Evolutionary conservation across 2,329 filamentous ascomycete genomes (phyloP), one percentile per base, ranked within the genome.

Genomic region (Phyllosticta citriasiana): DNA sequence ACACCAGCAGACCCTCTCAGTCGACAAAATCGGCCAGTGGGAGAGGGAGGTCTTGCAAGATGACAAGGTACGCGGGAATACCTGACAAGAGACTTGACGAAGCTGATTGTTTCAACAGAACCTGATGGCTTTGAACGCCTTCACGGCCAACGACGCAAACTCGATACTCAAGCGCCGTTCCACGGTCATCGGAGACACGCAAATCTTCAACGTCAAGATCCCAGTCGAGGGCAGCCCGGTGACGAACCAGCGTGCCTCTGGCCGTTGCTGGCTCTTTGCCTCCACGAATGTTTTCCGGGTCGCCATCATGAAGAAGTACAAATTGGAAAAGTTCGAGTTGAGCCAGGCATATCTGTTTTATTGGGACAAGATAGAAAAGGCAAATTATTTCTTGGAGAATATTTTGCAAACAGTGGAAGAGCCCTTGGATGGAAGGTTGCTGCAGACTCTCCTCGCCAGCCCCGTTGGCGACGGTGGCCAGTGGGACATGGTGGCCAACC

Each of bases 301-400:
- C n/a, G 88, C 90, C 0, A 79, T 96, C 55, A 93, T 94, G 87
- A 88, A 89, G 74, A 87, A 87, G 68, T 88, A 95, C 74, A 84
- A 85, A 65, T 82, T 96, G 22, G 82, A 86, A 55, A 79, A 82
- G 59, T 95, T 96, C 68, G 89, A 96, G 78, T 80, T 96, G n/a
- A 91, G 87, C 30, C 91, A 96, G 74, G 81, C 87, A 1, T 95
- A 95, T 69, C 81, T 96, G 3, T 96, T 93, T 77, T 96, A 91
- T 80, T 95, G 88, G 87, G 91, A 96, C 73, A 96, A 96, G 77
- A 83, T 96, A 22, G 91, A 96, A 74, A 96, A 96, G 74, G 82
- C 88, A 8, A 96, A 96, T 73, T 96, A 84, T 78, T 96, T 95
- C 76, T 81, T 96, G 19, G 90, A 95, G 74, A 88, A 89, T 68